Evolutionary conservation across 495 filamentous ascomycete genomes (phyloP).

Genomic region (Penicillium paxilli): DNA sequence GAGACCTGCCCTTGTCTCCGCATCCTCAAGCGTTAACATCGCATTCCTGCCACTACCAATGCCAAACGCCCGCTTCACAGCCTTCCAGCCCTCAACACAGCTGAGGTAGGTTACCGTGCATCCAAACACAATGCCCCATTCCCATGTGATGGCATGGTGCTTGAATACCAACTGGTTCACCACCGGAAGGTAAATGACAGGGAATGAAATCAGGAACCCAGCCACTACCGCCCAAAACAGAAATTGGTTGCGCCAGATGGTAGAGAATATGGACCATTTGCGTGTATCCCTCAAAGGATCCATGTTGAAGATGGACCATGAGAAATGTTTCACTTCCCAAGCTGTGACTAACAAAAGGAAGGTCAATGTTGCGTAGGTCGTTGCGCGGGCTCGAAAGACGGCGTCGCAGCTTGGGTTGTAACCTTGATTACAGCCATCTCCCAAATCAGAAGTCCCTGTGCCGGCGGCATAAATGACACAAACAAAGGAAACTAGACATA

Average conservation of each 20-base stretch:
- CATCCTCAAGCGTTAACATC: conserved; percentile 34
- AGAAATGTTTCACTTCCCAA: conserved; percentile 75
- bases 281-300: conserved; percentile 47
- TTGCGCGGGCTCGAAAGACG: conserved; percentile 75
- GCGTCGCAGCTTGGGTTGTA: conserved; percentile 55
- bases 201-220: conserved; percentile 67
- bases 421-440: conserved; percentile 62
- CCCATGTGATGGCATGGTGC: conserved; percentile 71
- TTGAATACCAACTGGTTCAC: conserved; percentile 73
- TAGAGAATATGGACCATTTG: conserved; percentile 58
- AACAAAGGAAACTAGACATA: conserved; percentile 67
- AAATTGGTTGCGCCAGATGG: conserved; percentile 70
- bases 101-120: conserved; percentile 60
- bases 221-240: conserved; percentile 72
- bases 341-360: conserved; percentile 72
- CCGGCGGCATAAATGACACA: conserved; percentile 67
- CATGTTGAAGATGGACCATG: conserved; percentile 67
- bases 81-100: conserved; percentile 69
- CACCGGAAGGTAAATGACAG: conserved; percentile 70
- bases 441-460: conserved; percentile 58
- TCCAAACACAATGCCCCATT: conserved; percentile 65
- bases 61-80: conserved; percentile 51
- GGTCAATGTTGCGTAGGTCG: conserved; percentile 74
- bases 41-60: conserved; percentile 38
- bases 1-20: conserved; percentile 31